phyloP scores from a whole-genome alignment of 345 rosid species.

The Citrus hindsii region DNA sequence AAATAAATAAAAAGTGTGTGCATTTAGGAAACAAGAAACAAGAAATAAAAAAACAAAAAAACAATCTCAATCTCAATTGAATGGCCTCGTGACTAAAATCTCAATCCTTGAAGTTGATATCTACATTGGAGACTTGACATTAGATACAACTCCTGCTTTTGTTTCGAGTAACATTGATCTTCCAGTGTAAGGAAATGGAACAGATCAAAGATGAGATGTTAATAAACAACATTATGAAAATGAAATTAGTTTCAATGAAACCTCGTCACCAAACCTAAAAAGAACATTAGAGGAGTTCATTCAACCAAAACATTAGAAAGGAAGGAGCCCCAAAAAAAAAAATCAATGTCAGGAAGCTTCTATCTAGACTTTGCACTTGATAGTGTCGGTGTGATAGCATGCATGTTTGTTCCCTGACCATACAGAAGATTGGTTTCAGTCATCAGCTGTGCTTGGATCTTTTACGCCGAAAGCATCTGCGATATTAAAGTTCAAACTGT shows the following conservation, averaged over 20 bases:
- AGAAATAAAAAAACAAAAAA: not conserved
- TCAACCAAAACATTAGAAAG: not conserved
- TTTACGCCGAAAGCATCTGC: conserved; percentile 67
- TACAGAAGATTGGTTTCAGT: conserved; percentile 4
- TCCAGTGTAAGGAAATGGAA: not conserved
- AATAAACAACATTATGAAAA: not conserved
- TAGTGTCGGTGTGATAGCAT: not conserved
- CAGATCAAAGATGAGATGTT: not conserved
- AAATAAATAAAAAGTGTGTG: too few relatives aligned
- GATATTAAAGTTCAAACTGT: conserved; percentile 59
- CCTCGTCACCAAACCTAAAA: not conserved
- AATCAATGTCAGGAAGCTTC: not conserved
- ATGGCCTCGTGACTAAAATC: not conserved
- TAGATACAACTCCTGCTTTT: not conserved
- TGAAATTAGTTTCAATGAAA: not conserved
- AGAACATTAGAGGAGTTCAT: conserved; percentile 1
- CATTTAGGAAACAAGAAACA: not conserved
- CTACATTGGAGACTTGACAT: not conserved
- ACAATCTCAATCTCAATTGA: not conserved
- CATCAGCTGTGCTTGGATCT: conserved; percentile 17
- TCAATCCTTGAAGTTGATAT: not conserved
- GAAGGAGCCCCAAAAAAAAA: too few relatives aligned
- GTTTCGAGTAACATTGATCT: not conserved
- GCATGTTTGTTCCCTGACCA: not conserved
- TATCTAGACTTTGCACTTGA: too few relatives aligned